Evolutionary conservation across 768 basidiomycete species (phyloP), one percentile per base, ranked within the genome.

Genomic region (Pholiota molesta): DNA sequence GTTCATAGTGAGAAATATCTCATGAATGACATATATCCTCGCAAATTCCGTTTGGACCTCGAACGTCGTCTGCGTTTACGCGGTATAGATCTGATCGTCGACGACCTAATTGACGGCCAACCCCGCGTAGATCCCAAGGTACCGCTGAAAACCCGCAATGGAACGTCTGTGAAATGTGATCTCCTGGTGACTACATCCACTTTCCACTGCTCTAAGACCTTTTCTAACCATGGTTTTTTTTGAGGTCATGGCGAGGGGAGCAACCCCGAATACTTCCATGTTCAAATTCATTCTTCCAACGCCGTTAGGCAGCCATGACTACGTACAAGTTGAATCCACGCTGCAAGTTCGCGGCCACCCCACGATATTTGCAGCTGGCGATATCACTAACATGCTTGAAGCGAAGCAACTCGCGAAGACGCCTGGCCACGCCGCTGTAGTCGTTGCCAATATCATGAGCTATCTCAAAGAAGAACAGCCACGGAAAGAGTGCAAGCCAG

Each of bases 341-440:
- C 75, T 89, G 19, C 84, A 88, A 68, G 68, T 89, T 4, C 68
- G 62, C 16, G 73, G 73, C 0, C 73, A 86, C 67, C 69, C 79
- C 0, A 74, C 75, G 55, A 81, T 89, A 21, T 89, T 86, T 64
- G 88, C 86, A 0, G 69, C 75, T 4, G 87, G 88, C 1, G 88
- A 89, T 65, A 77, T 84, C 57, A 79, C 82, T 59, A 82, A 86
- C 52, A 80, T 77, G 70, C 59, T 66, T 0, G 88, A 88, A 68
- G 82, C 83, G 66, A 87, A 88, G 68, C 86, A 77, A 56, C 61
- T 71, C n/a, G 61, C 58, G n/a, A 89, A 89, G 66, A 75, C 75
- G 0, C 31, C 29, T 0, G 73, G 68, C 3, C 87, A 89, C 52
- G 74, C 69, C 0, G 59, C 53, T 0, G 62, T 86, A 35, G 75